Base-by-base conservation (phyloP, 2,329 filamentous ascomycete species). In the Aspergillus luchuensis region DNA sequence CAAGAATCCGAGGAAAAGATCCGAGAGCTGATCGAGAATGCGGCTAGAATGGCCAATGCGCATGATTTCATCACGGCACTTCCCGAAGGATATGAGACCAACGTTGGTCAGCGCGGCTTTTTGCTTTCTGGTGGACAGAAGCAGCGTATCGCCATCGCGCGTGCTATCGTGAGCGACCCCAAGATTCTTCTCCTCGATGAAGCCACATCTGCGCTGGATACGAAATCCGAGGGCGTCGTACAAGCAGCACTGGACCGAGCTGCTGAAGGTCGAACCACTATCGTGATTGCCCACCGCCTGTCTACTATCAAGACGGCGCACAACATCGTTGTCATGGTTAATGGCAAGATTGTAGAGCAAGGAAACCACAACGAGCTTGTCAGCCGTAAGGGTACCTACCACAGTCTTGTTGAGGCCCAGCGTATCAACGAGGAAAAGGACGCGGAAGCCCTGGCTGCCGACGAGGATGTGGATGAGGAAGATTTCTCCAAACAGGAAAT, bases 61-160 rank as follows among this genome's bases (percentile, higher is more conserved):
- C 93, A 98, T 73, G 92, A 96, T 66, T 99, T 99, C 73, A 89
- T 99, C 66, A 85, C 81, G 5, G 78, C 84, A 11, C 84, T 98
- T 1, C 92, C 95, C 0, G 90, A 98, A 67, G 90, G 91, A 2
- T 98, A 98, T 70, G 86, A 97, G 66, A 98, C 95, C 0, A 89
- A 96, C 66, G 94, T 98, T n/a, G 95, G 95, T 59, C 92, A 98
- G 76, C 89, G 93, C 64, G 95, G 95, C 8, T 96, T 97, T 73
- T 80, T 97, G 56, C 83, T 99, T 8, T 96, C 91, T 58, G 95
- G 95, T 74, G 95, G 95, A 38, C 95, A 99, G 78, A 97, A 97
- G 76, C 95, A 98, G 78, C 91, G 95, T 68, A 96, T 98, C 71
- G 93, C 94, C 11, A 97, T 98, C 76, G 92, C 94, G 7, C 85